phyloP scores from a whole-genome alignment of 305 asterid genomes.

The Striga hermonthica region DNA sequence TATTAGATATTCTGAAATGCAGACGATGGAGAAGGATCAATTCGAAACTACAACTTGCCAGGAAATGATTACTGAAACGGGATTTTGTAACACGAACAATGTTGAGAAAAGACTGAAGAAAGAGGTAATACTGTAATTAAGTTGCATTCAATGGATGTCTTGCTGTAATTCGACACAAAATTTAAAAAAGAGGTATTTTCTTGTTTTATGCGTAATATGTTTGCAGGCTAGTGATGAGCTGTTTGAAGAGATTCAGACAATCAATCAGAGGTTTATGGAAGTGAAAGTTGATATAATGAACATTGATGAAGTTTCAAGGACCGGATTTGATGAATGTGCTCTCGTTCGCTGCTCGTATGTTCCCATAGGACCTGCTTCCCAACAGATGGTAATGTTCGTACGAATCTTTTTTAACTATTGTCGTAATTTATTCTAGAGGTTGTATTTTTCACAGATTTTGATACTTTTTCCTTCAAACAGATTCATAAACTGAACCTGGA shows the following conservation, averaged over 20 bases:
- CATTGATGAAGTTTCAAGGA: conserved; percentile 26
- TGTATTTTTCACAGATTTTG: neutral
- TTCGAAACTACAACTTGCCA: conserved; percentile 11
- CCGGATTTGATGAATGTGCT: conserved; percentile 31
- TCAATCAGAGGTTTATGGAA: conserved; percentile 41
- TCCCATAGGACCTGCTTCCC: conserved; percentile 38
- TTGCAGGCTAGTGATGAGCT: conserved; percentile 19
- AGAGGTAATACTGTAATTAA: conserved; percentile 34
- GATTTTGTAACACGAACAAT: too few relatives aligned
- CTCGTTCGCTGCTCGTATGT: conserved; percentile 39
- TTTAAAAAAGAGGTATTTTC: neutral
- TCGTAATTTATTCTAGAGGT: neutral
- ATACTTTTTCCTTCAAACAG: conserved; percentile 30
- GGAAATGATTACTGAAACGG: too few relatives aligned
- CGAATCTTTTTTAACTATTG: conserved; percentile 1
- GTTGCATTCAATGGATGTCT: neutral
- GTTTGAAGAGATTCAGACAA: conserved; percentile 44
- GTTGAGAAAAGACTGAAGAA: conserved; percentile 33
- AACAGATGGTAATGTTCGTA: conserved; percentile 35
- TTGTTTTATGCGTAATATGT: neutral
- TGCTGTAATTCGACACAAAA: neutral
- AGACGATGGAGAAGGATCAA: conserved; percentile 33
- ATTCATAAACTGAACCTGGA: conserved; percentile 42
- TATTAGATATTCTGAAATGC: too few relatives aligned
- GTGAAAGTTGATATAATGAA: conserved; percentile 40